Evolutionary conservation across 2,329 filamentous ascomycete species (phyloP).

Genomic region (Cladosporium sp.): DNA sequence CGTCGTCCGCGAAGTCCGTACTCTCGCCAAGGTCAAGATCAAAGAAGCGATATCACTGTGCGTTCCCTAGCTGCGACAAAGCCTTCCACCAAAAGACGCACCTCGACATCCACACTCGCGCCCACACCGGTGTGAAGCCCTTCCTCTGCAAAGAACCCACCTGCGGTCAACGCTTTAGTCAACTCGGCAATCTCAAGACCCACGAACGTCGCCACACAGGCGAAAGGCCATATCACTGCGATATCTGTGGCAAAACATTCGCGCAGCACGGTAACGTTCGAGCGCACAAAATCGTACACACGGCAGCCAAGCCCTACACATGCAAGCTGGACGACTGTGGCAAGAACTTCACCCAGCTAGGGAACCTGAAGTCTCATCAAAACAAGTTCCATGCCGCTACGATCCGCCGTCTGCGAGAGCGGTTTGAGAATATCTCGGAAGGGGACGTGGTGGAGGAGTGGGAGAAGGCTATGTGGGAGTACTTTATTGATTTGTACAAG

Average conservation of each 20-base stretch:
- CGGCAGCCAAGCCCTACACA: slow-evolving; percentile 69
- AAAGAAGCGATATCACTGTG: slow-evolving; percentile 70
- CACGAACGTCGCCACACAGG: slow-evolving; percentile 85
- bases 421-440: slow-evolving; percentile 62
- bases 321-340: slow-evolving; percentile 80
- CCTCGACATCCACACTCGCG: slow-evolving; percentile 80
- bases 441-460: slow-evolving; percentile 60
- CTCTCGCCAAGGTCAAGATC: slow-evolving; percentile 22
- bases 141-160: slow-evolving; percentile 74
- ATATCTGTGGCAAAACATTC: slow-evolving; percentile 75
- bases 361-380: slow-evolving; percentile 93
- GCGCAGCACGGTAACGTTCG: slow-evolving; percentile 81
- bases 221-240: slow-evolving; percentile 77
- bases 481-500: slow-evolving; percentile 87
- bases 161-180: slow-evolving; percentile 79
- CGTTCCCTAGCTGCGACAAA: slow-evolving; percentile 69
- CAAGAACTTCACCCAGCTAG: slow-evolving; percentile 84
- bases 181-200: slow-evolving; percentile 88
- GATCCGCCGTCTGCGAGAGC: slow-evolving; percentile 63
- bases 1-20: not conserved
- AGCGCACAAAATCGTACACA: slow-evolving; percentile 77
- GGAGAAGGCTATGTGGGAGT: slow-evolving; percentile 76
- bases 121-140: slow-evolving; percentile 85
- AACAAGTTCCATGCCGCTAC: slow-evolving; percentile 87
- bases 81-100: slow-evolving; percentile 90